Evolutionary conservation across 2,329 filamentous ascomycete genomes (phyloP), one percentile per base, ranked within the genome.

Genomic region (Proliferodiscus dingleyae): DNA sequence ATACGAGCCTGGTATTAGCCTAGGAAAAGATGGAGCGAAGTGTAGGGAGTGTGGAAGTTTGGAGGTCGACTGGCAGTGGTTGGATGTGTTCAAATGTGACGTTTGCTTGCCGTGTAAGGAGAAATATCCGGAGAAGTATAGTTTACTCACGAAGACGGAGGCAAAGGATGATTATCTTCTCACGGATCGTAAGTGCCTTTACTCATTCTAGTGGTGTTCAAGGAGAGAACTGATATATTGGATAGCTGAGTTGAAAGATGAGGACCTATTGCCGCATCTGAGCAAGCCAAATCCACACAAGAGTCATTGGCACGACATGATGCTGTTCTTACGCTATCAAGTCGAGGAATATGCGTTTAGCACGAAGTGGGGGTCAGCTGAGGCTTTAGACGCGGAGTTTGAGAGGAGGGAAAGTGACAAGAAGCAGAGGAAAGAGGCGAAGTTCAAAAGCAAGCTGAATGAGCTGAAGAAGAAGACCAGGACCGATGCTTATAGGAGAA

Each of bases 241-340:
- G 52, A 50, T 53, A 87, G 87, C 90, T 28, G 93, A 98, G 65
- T 76, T 98, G n/a, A 85, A 85, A 58, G 93, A 98, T 61, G 78
- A 81, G 46, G 85, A 90, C 13, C 72, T 98, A 1, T 74, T 98
- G 0, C 91, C 91, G 0, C 90, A 94, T 64, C 75, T 98, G 7
- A 85, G 87, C 43, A 83, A 84, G 26, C 91, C 93, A 1, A 98
- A 98, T 59, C 93, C 93, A 1, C 93, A 96, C 68, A 96, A 96
- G 65, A 82, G 86, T 0, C 89, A 90, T 47, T 98, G 89, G 88
- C 89, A 96, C 66, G 89, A 95, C 71, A 98, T 98, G 93, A 95
- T 95, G 84, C 77, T 98, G 2, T 98, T 93, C 64, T 73, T 98
- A 18, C 85, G 93, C 1, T 94, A 81, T 50, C 93, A 98, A 63